Evolutionary conservation across 345 rosid species (phyloP).

Genomic region (Populus nigra): DNA sequence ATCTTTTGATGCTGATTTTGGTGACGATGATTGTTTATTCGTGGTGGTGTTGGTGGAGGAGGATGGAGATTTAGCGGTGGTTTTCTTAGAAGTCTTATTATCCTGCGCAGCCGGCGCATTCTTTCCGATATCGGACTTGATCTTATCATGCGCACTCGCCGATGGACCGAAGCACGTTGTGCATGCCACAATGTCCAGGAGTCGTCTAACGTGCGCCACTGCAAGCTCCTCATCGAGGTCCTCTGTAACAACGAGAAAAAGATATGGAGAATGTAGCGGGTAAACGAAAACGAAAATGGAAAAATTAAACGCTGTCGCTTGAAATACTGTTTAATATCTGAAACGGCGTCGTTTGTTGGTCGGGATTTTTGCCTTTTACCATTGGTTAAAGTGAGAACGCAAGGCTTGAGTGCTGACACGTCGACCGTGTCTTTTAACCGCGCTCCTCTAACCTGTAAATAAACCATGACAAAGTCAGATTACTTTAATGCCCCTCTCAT

Average conservation of each 20-base stretch:
- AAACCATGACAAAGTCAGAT: background rate
- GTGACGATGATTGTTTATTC: slow-evolving; percentile 29
- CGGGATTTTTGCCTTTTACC: slow-evolving; percentile 35
- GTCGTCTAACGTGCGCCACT: slow-evolving; percentile 84
- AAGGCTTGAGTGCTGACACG: slow-evolving; percentile 83
- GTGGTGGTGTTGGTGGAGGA: slow-evolving; percentile 1
- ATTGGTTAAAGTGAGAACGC: slow-evolving; percentile 58
- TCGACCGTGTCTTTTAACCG: slow-evolving; percentile 70
- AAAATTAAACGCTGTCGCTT: background rate
- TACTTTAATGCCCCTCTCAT: background rate
- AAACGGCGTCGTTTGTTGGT: slow-evolving; percentile 15
- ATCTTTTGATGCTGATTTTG: slow-evolving; percentile 40
- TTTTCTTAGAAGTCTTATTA: slow-evolving; percentile 43
- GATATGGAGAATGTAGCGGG: background rate
- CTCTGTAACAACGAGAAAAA: slow-evolving; percentile 44
- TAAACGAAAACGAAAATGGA: too few species aligned
- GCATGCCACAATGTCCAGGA: slow-evolving; percentile 84
- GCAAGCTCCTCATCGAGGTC: slow-evolving; percentile 77
- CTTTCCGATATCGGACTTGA: slow-evolving; percentile 47
- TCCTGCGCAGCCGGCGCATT: slow-evolving; percentile 32
- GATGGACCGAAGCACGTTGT: slow-evolving; percentile 80
- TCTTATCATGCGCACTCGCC: slow-evolving; percentile 34
- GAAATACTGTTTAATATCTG: background rate
- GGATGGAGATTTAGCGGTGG: slow-evolving; percentile 17
- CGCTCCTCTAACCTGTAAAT: slow-evolving; percentile 64